Base-by-base conservation (phyloP, 169 alveolate species). In the Ophryocystis elektroscirrha region DNA sequence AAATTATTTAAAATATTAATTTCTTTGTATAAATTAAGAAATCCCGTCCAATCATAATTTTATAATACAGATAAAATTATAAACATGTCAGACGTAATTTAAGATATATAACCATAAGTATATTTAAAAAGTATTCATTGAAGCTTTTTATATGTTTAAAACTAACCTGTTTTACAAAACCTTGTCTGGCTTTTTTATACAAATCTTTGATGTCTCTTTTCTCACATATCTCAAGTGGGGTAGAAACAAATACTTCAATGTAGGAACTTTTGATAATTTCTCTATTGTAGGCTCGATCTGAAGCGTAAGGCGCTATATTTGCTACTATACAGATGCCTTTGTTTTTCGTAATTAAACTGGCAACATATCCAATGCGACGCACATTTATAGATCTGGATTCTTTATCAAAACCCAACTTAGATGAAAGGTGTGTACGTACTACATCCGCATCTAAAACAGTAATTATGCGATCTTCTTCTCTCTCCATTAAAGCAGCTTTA, bases 301-400 rank as follows among this genome's bases (percentile, higher is more conserved):
- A 41, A 0, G 25, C 46, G 19, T 55, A 63, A 0, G 71, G 71
- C 1, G 71, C 65, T 4, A 63, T 57, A 25, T 46, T 48, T 2
- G 66, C 65, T 4, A 62, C 61, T 5, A 62, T 27, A 45, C 65
- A 55, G 22, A 62, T 49, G 18, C 71, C 71, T 5, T 65, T 61
- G 44, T 62, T 64, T 39, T 62, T 62, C 22, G 54, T 59, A 2
- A 62, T 48, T 43, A 56, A 64, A 23, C 59, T 35, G 9, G 71
- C 71, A 3, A 63, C 42, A 37, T 56, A 56, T 0, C 67, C 66
- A 16, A 63, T 56, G 12, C 62, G 52, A 19, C 67, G 26, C 22
- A 49, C 71, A 41, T 48, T 62, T 23, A 55, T 48, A 38, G 56
- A 43, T 23, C 62, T 47, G 36, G 46, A 56, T 15, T 47, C 57